Evolutionary conservation across 495 filamentous ascomycete species (phyloP).

Genomic region (Durotheca rogersii): DNA sequence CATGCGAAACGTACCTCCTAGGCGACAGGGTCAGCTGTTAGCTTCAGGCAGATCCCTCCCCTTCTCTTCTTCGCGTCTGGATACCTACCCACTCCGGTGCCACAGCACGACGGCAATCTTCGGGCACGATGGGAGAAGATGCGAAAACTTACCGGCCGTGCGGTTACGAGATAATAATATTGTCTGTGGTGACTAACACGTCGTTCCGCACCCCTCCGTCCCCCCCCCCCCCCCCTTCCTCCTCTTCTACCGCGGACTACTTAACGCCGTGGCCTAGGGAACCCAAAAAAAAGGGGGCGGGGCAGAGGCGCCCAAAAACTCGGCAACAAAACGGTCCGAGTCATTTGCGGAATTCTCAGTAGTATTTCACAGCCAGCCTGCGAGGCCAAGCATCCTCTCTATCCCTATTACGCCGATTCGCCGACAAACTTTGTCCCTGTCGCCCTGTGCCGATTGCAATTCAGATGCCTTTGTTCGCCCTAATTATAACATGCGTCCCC

Average conservation of each 20-base stretch:
- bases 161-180: no score
- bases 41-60: neutral
- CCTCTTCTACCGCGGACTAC: no score
- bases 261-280: no score
- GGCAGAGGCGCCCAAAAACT: neutral
- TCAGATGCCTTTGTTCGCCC: neutral
- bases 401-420: neutral
- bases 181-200: no score
- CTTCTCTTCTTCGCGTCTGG: neutral
- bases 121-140: no score
- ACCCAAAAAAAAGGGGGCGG: neutral
- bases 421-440: neutral
- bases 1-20: neutral
- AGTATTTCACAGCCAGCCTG: neutral
- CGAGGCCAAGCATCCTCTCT: neutral
- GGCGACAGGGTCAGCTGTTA: neutral
- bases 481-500: neutral
- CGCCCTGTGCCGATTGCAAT: neutral
- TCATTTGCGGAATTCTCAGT: neutral
- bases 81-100: no score
- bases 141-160: no score
- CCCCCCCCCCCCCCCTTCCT: no score
- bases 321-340: neutral
- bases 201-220: no score
- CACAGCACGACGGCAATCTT: no score